Percentiles rank a stretch among this genome's conserved stretches.
phyloP scores from a whole-genome alignment of 2,329 filamentous ascomycete genomes.

The Penicillium sp. region DNA sequence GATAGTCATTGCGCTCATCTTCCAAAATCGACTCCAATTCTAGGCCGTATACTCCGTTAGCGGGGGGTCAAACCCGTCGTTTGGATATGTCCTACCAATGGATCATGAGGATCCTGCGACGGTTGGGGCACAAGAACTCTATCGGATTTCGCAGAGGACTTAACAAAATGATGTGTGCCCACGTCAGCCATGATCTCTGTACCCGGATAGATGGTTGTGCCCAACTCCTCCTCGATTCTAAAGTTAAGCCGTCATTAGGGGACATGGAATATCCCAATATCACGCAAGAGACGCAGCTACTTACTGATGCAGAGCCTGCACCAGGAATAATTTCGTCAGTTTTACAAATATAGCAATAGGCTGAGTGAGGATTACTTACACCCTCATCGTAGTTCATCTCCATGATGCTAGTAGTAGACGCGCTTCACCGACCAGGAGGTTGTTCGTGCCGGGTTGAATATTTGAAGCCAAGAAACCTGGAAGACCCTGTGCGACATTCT shows the following conservation, averaged over 20 bases:
- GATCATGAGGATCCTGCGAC: slow-evolving; percentile 52
- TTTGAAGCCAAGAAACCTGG: not conserved
- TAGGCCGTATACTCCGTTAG: slow-evolving; percentile 8
- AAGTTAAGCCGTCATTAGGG: slow-evolving; percentile 3
- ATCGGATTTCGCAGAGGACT: slow-evolving; percentile 46
- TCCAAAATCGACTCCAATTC: slow-evolving; percentile 57
- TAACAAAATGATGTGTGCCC: slow-evolving; percentile 67
- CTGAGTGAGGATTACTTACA: slow-evolving; percentile 31
- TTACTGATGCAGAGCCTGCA: slow-evolving; percentile 30
- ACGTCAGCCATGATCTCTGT: slow-evolving; percentile 67
- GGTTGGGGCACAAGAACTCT: slow-evolving; percentile 59
- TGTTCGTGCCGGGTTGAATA: not conserved
- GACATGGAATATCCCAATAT: not conserved
- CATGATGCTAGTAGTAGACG: slow-evolving; percentile 37
- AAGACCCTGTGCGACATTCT: not conserved
- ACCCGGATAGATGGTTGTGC: slow-evolving; percentile 59
- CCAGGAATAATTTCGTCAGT: not conserved
- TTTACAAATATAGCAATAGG: not conserved
- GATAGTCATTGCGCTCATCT: slow-evolving; percentile 53
- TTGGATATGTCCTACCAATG: slow-evolving; percentile 36
- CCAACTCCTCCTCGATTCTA: slow-evolving; percentile 57
- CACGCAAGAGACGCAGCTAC: slow-evolving; percentile 2
- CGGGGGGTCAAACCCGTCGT: not conserved
- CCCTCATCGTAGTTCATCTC: slow-evolving; percentile 54
- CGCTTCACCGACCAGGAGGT: not conserved